These are phyloP conservation scores for Rubia peregrina DNA, from an alignment of 305 asterid genomes.

Conservation along the genomic window DNA sequence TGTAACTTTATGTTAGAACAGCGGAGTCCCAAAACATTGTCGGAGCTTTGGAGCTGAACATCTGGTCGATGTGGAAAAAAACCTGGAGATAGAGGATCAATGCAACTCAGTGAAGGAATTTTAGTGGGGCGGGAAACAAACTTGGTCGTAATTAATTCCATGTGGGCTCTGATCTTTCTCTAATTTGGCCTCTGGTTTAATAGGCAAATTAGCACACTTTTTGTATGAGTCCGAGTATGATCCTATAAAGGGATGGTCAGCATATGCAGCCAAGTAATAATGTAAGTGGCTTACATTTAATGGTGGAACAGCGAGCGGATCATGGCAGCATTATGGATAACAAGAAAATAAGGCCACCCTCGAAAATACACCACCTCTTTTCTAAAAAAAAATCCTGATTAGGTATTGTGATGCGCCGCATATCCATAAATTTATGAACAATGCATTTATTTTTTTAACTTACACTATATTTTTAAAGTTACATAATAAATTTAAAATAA, in stretches of 20 bases:
- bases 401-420: too few relatives aligned
- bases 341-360: slow-evolving; percentile 12
- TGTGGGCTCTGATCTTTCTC: slow-evolving; percentile 8
- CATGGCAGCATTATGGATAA: slow-evolving; percentile 17
- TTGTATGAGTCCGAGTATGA: neutral
- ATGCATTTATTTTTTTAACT: too few relatives aligned
- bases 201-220: neutral
- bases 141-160: slow-evolving; percentile 26
- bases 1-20: slow-evolving; percentile 38
- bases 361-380: neutral
- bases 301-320: slow-evolving; percentile 4
- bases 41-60: slow-evolving; percentile 21
- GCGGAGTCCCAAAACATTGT: slow-evolving; percentile 36
- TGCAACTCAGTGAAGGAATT: slow-evolving; percentile 18
- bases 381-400: too few relatives aligned
- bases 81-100: slow-evolving; percentile 13
- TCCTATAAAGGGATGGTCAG: neutral
- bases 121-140: slow-evolving; percentile 21
- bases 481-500: too few relatives aligned
- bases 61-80: slow-evolving; percentile 23
- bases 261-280: neutral
- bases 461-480: too few relatives aligned
- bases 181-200: slow-evolving; percentile 1
- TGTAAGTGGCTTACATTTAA: slow-evolving; percentile 18
- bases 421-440: too few relatives aligned